Base-by-base conservation (phyloP, 176 grass and related monocot genomes). In the Oryza coarctata region DNA sequence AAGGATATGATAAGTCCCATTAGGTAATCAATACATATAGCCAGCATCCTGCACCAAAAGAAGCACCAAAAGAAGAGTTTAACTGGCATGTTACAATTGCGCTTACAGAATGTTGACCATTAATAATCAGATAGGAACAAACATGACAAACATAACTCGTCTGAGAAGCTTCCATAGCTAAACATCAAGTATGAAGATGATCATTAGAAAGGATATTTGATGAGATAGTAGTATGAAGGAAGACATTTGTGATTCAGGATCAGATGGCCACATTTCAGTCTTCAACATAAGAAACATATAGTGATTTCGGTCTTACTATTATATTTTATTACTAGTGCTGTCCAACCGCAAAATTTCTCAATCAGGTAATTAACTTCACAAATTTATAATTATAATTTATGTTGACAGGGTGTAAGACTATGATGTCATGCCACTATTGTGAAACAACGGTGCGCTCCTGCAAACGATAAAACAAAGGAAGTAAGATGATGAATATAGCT, bases 381-480 rank as follows among this genome's bases (percentile, higher is more conserved):
- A 60, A 69, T 66, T 49, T 38, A 12, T n/a, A 82, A 63, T 76
- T 50, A 22, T 22, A 49, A 57, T 70, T 10, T 49, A 70, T 38
- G 11, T 27, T 44, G 71, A 71, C 4, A 39, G 65, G 20, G 41
- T 73, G 68, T 73, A 86, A 86, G 78, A 36, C 45, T 73, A n/a
- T 32, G 58, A 80, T 40, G 69, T 13, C 73, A 33, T 65, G 33
- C 66, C 73, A 71, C 52, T 71, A 77, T 7, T 29, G 40, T 82
- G 61, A 55, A 82, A 62, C 65, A 82, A 28, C 70, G 33, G 85
- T 70, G 39, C 1, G 30, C 50, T 76, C 65, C 49, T 76, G 72
- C 79, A 87, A 82, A 70, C 38, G 65, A 50, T 35, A 63, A 81
- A 55, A 70, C 25, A 69, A 81, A 40, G 38, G 38, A 45, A 76